phyloP scores from a whole-genome alignment of 2,329 filamentous ascomycete species.

The Davidsoniella australis region DNA sequence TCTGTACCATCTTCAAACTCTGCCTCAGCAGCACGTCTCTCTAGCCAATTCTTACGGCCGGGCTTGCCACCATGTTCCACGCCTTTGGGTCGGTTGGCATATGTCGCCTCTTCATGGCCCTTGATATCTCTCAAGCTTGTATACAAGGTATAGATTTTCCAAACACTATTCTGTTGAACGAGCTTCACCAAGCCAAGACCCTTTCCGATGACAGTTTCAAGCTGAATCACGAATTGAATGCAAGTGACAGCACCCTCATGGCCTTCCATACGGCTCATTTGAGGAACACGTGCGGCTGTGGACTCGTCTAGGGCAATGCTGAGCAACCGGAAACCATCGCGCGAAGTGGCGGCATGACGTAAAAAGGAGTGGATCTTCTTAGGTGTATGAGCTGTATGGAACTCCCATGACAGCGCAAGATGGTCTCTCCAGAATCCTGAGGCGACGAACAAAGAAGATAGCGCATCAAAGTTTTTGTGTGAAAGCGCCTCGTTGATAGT shows the following conservation, averaged over 20 bases:
- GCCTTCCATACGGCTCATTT: constrained; percentile 29
- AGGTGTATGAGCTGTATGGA: constrained; percentile 31
- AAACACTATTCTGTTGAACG: constrained; percentile 24
- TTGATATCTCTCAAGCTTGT: constrained; percentile 39
- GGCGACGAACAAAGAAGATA: constrained; percentile 24
- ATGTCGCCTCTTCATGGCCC: constrained; percentile 33
- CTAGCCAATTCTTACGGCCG: constrained; percentile 42
- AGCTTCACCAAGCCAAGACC: constrained; percentile 41
- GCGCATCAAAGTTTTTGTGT: constrained; percentile 19
- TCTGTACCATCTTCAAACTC: constrained; percentile 30
- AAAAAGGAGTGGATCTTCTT: constrained; percentile 25
- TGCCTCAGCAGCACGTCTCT: constrained; percentile 29
- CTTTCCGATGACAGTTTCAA: constrained; percentile 34
- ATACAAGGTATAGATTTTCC: constrained; percentile 49
- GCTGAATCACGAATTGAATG: constrained; percentile 37
- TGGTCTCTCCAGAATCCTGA: constrained; percentile 43
- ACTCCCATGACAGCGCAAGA: constrained; percentile 37
- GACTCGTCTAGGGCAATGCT: constrained; percentile 29
- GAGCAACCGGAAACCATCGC: constrained; percentile 24
- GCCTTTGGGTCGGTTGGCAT: constrained; percentile 33
- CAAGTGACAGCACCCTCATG: constrained; percentile 24
- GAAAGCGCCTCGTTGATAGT: constrained; percentile 25
- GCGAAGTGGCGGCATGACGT: constrained; percentile 16
- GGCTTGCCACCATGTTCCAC: constrained; percentile 35
- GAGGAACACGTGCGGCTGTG: constrained; percentile 25